These are phyloP conservation scores for Boletus subparvulus DNA, from an alignment of 768 basidiomycete species.

Conservation along the genomic window DNA sequence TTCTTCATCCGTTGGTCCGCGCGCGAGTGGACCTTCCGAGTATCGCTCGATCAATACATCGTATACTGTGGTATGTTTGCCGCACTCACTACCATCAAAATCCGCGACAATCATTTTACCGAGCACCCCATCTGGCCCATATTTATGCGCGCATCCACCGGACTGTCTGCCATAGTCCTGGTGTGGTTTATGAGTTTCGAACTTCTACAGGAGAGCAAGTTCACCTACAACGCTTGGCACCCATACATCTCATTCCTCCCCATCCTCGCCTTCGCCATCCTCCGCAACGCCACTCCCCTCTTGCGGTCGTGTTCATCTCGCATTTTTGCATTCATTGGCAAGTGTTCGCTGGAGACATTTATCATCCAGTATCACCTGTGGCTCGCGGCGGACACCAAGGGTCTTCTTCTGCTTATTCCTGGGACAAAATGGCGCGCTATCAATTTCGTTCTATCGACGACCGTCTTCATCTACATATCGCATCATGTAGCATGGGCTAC, in stretches of 20 bases:
- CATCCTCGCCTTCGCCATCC: constrained; percentile 67
- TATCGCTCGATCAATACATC: constrained; percentile 85
- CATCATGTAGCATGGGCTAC: constrained; percentile 77
- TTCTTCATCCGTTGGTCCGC: constrained; percentile 84
- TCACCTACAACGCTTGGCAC: constrained; percentile 83
- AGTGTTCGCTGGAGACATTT: constrained; percentile 88
- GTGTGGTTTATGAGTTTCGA: constrained; percentile 86
- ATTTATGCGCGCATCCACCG: constrained; percentile 47
- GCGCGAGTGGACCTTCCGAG: constrained; percentile 85
- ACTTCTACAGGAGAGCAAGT: constrained; percentile 72
- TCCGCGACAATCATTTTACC: constrained; percentile 67
- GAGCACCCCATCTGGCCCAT: constrained; percentile 69
- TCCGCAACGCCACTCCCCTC: constrained; percentile 73
- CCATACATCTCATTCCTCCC: constrained; percentile 81
- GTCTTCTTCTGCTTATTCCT: constrained; percentile 76
- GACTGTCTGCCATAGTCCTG: constrained; percentile 51
- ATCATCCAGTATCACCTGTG: constrained; percentile 88
- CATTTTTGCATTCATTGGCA: constrained; percentile 79
- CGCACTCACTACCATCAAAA: constrained; percentile 70
- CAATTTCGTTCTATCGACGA: constrained; percentile 74
- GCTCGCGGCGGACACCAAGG: constrained; percentile 83
- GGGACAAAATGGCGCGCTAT: constrained; percentile 69
- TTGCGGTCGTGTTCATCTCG: constrained; percentile 69
- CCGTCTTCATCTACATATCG: constrained; percentile 79
- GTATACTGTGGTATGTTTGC: constrained; percentile 85